These are phyloP conservation scores for Dictyostelium brefeldianum DNA, from an alignment of 78 protist species.

Conservation along the genomic window DNA sequence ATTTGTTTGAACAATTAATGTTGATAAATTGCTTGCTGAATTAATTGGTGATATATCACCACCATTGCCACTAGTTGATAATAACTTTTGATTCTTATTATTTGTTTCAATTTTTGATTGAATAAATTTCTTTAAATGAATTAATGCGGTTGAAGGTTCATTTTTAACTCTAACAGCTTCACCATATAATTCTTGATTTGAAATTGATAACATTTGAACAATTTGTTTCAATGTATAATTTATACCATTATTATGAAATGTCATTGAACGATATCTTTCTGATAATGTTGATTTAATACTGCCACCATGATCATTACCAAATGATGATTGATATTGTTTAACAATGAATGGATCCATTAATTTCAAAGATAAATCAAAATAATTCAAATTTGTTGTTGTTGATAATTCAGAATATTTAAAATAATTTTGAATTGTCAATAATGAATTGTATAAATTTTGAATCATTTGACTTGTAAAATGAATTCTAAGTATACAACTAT, in stretches of 20 bases:
- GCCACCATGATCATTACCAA: not conserved
- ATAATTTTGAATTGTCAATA: constrained; percentile 1
- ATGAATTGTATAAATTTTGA: not conserved
- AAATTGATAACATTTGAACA: not conserved
- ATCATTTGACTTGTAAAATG: constrained; percentile 5
- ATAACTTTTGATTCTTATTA: not conserved
- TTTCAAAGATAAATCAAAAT: not conserved
- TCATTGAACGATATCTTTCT: not conserved
- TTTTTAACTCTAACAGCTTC: constrained; percentile 9
- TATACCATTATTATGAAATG: not conserved
- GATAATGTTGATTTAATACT: not conserved
- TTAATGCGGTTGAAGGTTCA: not conserved
- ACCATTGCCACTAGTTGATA: not conserved
- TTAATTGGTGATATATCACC: not conserved
- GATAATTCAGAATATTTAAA: not conserved
- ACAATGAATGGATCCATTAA: not conserved
- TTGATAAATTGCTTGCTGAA: not conserved
- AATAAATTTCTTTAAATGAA: not conserved
- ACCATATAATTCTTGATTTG: constrained; percentile 19
- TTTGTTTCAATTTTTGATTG: not conserved
- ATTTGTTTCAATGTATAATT: not conserved
- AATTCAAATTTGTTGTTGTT: not conserved
- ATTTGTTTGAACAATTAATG: not conserved
- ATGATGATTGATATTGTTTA: constrained; percentile 5
- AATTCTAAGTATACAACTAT: not conserved